Evolutionary conservation across 805 yeast genomes (phyloP).

Genomic region (Myxozyma udenii): DNA sequence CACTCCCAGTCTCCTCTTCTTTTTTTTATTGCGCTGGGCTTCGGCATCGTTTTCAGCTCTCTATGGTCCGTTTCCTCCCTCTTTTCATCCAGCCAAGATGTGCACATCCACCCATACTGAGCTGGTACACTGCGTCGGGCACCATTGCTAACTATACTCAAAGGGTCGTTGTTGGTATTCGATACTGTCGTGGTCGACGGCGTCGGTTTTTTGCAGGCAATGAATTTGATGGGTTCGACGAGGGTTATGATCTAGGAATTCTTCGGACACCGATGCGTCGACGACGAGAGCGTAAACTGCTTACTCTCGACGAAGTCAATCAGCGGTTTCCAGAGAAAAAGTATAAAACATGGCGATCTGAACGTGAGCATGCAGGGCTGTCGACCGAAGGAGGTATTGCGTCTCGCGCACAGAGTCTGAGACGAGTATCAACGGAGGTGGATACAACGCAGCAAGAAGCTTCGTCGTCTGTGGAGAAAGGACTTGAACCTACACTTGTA

Average conservation of each 20-base stretch:
- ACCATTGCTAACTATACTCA: no score
- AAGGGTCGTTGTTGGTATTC: conserved; percentile 36
- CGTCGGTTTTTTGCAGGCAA: conserved; percentile 26
- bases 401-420: conserved; percentile 10
- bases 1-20: conserved; percentile 33
- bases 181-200: conserved; percentile 35
- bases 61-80: conserved; percentile 33
- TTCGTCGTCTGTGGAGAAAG: background rate
- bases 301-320: conserved; percentile 35
- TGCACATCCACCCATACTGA: background rate
- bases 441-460: background rate
- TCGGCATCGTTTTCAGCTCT: conserved; percentile 39
- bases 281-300: conserved; percentile 32
- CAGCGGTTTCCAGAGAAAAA: conserved; percentile 36
- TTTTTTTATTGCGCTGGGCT: conserved; percentile 40
- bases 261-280: conserved; percentile 29
- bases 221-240: conserved; percentile 9
- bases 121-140: background rate
- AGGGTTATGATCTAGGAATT: conserved; percentile 15
- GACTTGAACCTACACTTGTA: no score
- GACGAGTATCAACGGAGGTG: background rate
- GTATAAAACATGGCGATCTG: conserved; percentile 36
- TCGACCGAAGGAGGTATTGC: conserved; percentile 24
- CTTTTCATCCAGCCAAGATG: background rate
- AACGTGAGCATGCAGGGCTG: conserved; percentile 30